A percentile compares a stretch with the other conserved stretches of the same genome.
phyloP scores from a whole-genome alignment of 441 rosid genomes.

The Kokia cookei region DNA sequence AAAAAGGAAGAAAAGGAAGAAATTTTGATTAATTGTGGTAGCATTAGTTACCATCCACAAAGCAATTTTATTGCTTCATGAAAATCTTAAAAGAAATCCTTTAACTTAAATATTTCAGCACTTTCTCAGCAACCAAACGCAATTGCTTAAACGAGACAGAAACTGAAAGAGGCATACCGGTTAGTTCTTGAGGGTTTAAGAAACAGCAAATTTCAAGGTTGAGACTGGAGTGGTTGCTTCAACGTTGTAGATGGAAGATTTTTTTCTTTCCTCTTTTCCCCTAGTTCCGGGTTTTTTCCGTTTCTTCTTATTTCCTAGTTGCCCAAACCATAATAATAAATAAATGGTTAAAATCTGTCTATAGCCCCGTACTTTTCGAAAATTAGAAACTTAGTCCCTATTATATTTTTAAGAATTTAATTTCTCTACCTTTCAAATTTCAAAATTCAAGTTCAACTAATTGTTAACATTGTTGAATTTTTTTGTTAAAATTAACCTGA shows the following conservation, averaged over 20 bases:
- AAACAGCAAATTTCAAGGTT: not conserved
- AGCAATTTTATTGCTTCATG: not conserved
- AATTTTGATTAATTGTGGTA: not conserved
- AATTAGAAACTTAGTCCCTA: no score
- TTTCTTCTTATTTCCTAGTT: not conserved
- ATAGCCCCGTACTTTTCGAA: no score
- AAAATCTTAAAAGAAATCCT: not conserved
- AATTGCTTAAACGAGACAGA: not conserved
- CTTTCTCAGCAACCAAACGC: conserved; percentile 9
- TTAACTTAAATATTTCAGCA: not conserved
- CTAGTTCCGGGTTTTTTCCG: not conserved
- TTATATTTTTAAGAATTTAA: no score
- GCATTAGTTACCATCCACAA: not conserved
- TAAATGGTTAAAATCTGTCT: no score
- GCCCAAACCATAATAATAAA: not conserved
- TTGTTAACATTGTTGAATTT: no score
- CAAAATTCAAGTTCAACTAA: no score
- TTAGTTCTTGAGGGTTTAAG: not conserved
- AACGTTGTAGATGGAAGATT: not conserved
- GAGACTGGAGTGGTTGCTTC: not conserved
- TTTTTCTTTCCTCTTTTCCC: not conserved
- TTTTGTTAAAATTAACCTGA: no score
- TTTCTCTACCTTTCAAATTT: no score
- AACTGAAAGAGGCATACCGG: conserved; percentile 5
- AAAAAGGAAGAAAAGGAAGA: not conserved